phyloP scores from a whole-genome alignment of 2,329 filamentous ascomycete genomes.

The Verticillium nubilum region DNA sequence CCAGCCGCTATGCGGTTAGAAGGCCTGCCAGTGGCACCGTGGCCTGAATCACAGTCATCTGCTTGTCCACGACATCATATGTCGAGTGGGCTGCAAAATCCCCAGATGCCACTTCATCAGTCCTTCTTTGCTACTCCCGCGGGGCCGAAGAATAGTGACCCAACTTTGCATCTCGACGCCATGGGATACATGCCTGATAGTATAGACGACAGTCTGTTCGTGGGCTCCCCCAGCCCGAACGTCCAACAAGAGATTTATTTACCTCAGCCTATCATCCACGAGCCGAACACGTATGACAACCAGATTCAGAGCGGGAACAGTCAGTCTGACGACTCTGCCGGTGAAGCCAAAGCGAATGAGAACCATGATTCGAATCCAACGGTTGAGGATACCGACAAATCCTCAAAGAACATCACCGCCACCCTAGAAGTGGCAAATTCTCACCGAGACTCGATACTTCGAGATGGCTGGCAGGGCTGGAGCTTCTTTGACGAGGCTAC shows the following conservation, averaged over 20 bases:
- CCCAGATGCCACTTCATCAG: background rate
- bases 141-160: background rate
- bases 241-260: no score
- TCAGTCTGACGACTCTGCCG: no score
- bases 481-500: background rate
- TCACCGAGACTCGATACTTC: background rate
- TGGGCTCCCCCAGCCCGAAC: background rate
- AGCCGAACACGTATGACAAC: no score
- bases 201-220: background rate
- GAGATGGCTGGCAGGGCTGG: background rate
- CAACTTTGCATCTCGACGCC: background rate
- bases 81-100: background rate
- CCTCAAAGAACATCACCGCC: background rate
- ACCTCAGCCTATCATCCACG: background rate
- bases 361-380: background rate
- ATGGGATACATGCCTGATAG: background rate
- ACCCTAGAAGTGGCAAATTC: background rate
- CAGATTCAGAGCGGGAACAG: no score
- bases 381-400: background rate
- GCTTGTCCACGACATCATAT: background rate
- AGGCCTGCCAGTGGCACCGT: background rate
- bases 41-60: background rate
- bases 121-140: background rate
- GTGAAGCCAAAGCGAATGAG: background rate
- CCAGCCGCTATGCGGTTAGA: background rate